A percentile compares a stretch with the other conserved stretches of the same genome.
phyloP scores from a whole-genome alignment of 805 yeast genomes.

The Candida ulmi region DNA sequence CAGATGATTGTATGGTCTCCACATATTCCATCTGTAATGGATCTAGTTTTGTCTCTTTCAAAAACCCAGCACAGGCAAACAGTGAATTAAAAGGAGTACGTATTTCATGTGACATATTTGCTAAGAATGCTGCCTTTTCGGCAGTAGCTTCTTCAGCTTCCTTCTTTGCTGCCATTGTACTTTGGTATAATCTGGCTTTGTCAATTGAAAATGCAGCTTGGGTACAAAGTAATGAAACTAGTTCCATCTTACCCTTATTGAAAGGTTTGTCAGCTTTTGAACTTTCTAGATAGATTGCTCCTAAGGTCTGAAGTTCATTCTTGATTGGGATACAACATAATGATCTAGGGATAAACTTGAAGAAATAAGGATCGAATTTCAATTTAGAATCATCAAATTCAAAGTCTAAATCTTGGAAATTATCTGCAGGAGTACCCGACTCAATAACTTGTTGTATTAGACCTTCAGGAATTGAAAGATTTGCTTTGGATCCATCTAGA shows the following conservation, averaged over 20 bases:
- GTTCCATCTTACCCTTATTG: conserved; percentile 31
- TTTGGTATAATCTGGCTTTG: conserved; percentile 39
- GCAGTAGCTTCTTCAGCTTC: conserved; percentile 87
- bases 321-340: conserved; percentile 42
- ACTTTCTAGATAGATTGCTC: conserved; percentile 41
- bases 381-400: conserved; percentile 27
- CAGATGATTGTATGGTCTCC: conserved; percentile 78
- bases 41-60: conserved; percentile 78
- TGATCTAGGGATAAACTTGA: conserved; percentile 27
- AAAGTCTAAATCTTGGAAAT: conserved; percentile 28
- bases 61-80: conserved; percentile 85
- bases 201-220: conserved; percentile 49
- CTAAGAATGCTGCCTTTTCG: conserved; percentile 81
- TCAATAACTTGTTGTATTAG: conserved; percentile 34
- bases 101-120: conserved; percentile 83
- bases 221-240: conserved; percentile 38
- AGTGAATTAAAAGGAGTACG: conserved; percentile 90
- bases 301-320: conserved; percentile 34
- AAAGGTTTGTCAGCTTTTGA: conserved; percentile 23
- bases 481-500: conserved; percentile 35
- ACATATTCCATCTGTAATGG: conserved; percentile 87
- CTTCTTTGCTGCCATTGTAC: conserved; percentile 65
- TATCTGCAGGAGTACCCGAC: conserved; percentile 31
- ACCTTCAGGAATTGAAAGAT: conserved; percentile 38
- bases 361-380: conserved; percentile 36